Base-by-base conservation (phyloP, 805 yeast genomes). In the Spathaspora hagerdaliae region DNA sequence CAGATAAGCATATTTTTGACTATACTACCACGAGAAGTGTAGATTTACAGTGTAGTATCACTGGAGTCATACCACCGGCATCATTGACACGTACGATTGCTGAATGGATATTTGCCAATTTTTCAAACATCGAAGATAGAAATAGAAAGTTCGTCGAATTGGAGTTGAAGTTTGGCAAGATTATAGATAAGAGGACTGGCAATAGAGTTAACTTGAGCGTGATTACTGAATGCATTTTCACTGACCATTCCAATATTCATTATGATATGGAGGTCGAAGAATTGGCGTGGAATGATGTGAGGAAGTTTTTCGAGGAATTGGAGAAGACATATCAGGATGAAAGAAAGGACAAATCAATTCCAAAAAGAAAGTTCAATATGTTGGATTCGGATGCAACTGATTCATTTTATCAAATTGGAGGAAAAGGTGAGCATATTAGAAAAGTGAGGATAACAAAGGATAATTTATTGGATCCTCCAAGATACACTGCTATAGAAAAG, bases 31-130 rank as follows among this genome's bases (percentile, higher is more conserved):
- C 68, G 31, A 54, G 61, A 9, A 60, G 70, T 39, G 61, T 61
- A 9, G 75, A 69, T 53, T 56, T 71, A 36, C 74, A 71, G 53
- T 69, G 75, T 41, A 78, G 89, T 36, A 75, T 88, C 13, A 82
- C 89, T 0, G 91, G 90, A 5, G 75, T 85, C 0, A 82, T 82
- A 38, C 94, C 94, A 1, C 78, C 87, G 40, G 89, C 88, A 57
- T 92, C 88, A 55, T 71, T 87, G 47, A 85, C 91, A 6, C 79
- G 91, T 57, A 80, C 87, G 31, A 81, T 91, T 6, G 85, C 94
- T 19, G 88, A 85, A 54, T 91, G 97, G 97, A 75, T 91, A 7
- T 90, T 85, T 72, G 90, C 95, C 14, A 84, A 87, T 51, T 73
- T 89, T 39, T 74, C 75, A 38, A 87, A 87, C 31, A 75, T 87